Evolutionary conservation across 768 basidiomycete genomes (phyloP).

Genomic region (Trametes meyenii): DNA sequence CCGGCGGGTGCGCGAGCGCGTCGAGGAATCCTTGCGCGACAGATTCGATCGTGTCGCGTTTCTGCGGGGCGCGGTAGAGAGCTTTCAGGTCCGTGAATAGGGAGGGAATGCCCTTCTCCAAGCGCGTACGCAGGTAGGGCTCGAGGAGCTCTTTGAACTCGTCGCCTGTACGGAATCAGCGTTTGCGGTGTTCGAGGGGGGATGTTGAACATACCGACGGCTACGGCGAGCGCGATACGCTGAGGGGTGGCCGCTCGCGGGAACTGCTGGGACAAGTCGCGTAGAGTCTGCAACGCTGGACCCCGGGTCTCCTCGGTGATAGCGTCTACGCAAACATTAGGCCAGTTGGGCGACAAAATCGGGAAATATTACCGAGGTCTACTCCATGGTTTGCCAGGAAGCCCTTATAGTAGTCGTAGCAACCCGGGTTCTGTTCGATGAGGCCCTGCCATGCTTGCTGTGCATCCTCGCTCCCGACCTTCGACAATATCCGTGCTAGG

Average conservation of each 20-base stretch:
- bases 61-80: constrained; percentile 68
- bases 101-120: constrained; percentile 89
- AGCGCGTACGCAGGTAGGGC: constrained; percentile 67
- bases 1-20: constrained; percentile 40
- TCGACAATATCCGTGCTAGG: constrained; percentile 77
- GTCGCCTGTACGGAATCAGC: constrained; percentile 46
- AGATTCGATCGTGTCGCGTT: constrained; percentile 70
- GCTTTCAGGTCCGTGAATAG: constrained; percentile 91
- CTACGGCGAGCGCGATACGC: constrained; percentile 72
- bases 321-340: constrained; percentile 34
- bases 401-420: constrained; percentile 76
- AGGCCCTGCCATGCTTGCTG: constrained; percentile 80
- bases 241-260: constrained; percentile 72
- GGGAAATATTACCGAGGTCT: constrained; percentile 54
- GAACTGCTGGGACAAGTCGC: constrained; percentile 59
- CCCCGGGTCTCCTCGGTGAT: constrained; percentile 52
- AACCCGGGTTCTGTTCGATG: constrained; percentile 86
- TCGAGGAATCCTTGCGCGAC: constrained; percentile 57
- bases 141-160: constrained; percentile 66
- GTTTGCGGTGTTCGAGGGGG: background rate
- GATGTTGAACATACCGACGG: constrained; percentile 43
- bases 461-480: constrained; percentile 67
- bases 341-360: background rate
- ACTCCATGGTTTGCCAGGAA: constrained; percentile 69
- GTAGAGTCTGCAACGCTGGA: constrained; percentile 59